These are phyloP conservation scores for Fraxinus anomala DNA, from an alignment of 257 asterid species.

Conservation along the genomic window DNA sequence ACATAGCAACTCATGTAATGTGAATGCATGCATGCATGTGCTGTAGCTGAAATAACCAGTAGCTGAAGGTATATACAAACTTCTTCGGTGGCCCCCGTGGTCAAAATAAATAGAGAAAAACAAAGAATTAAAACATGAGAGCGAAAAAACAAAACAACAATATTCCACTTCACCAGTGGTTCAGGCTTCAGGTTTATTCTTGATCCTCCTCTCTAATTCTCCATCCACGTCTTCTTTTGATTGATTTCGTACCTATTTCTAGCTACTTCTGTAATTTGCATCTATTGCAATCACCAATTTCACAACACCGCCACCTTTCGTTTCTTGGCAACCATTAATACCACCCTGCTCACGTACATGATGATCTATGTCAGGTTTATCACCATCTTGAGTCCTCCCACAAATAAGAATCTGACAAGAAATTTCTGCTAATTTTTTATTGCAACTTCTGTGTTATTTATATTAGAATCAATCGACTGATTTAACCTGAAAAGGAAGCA, in stretches of 20 bases:
- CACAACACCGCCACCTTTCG: not conserved
- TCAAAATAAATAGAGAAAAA: not conserved
- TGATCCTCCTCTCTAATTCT: not conserved
- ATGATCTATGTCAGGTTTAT: not conserved
- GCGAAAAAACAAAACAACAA: not conserved
- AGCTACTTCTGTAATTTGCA: not conserved
- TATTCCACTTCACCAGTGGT: not conserved
- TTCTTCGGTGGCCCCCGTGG: not conserved
- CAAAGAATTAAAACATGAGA: not conserved
- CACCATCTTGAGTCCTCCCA: not conserved
- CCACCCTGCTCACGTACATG: not conserved
- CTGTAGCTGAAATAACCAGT: not conserved
- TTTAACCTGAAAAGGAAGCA: not conserved
- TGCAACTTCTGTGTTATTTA: not conserved
- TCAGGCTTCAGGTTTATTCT: not conserved
- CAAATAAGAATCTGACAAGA: not conserved
- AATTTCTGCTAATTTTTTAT: not conserved
- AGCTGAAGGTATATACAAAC: slow-evolving; percentile 12
- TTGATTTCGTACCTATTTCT: not conserved
- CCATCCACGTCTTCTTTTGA: not conserved
- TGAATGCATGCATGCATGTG: not conserved
- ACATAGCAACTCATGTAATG: not conserved
- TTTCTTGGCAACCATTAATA: not conserved
- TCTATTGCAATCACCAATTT: not conserved
- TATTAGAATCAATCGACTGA: not conserved